Base-by-base conservation (phyloP, 2,329 filamentous ascomycete genomes). In the Sarocladiaceae sp. region DNA sequence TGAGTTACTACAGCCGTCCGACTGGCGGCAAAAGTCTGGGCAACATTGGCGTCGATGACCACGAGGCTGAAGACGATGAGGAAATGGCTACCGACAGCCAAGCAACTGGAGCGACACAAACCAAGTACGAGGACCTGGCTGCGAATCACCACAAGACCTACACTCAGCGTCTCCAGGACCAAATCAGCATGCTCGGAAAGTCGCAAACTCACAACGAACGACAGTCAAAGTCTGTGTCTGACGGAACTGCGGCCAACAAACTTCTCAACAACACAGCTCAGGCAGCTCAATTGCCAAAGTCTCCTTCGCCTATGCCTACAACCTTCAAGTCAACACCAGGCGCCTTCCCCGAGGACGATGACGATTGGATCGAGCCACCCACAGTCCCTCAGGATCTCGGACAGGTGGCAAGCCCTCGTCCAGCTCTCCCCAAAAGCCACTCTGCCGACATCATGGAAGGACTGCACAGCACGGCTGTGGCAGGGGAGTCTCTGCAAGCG, bases 141-240 rank as follows among this genome's bases (percentile, higher is more conserved):
- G 40, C 55, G 13, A 61, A 65, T 1, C 83, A 91, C 57, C 88
- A 82, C 64, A 94, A 94, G 61, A 90, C 88, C 0, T 94, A 93
- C n/a, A 95, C 93, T 0, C 90, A 97, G 61, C 76, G 87, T 33
- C 72, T 98, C 13, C 89, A 95, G 52, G 91, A 97, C 55, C 88
- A 90, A 55, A 97, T 98, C 55, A 95, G 82, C 57, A 76, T 77
- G 67, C 67, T 83, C 41, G 78, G 79, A 13, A 77, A 83, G 52
- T 70, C 72, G 0, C 76, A 79, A 47, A 61, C 73, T 4, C 69
- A 64, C 34, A 64, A 66, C 40, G 58, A 67, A 15, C 66, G 72
- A 29, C 61, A 66, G 13, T 70, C 74, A 1, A 78, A 76, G 48
- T 71, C 69, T 2, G 63, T 70, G 7, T 61, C 67, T 3, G 67